Conservation (phyloP, 768 basidiomycete species). For the Neoboletus subvelutipes region DNA sequence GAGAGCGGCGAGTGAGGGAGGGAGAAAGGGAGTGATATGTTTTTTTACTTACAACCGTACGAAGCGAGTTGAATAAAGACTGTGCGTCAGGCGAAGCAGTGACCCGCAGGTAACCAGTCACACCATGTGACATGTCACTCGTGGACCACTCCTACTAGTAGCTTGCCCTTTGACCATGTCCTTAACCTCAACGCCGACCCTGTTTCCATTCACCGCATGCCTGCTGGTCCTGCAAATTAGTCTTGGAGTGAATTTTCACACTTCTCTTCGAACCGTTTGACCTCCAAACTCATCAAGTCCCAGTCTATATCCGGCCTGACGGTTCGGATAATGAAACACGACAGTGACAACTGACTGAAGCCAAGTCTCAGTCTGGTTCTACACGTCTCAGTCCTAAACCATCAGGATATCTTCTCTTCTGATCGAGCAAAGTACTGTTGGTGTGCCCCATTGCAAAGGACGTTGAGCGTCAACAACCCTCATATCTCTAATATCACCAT, state of each 20-base stretch:
- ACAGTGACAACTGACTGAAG: neutral
- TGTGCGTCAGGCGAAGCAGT: constrained; percentile 21
- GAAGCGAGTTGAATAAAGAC: constrained; percentile 22
- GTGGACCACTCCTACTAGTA: no score
- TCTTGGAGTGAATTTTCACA: neutral
- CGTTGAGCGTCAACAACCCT: neutral
- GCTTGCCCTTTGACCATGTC: neutral
- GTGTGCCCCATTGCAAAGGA: neutral
- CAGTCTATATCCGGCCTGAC: neutral
- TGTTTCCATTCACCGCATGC: neutral
- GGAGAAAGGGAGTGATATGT: neutral
- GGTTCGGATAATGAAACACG: neutral
- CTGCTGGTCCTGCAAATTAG: neutral
- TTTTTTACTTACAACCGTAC: constrained; percentile 24
- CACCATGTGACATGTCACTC: constrained; percentile 22
- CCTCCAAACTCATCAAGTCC: no score
- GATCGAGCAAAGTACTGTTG: neutral
- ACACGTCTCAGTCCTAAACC: neutral
- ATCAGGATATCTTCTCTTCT: neutral
- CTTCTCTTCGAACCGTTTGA: no score
- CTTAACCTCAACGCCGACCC: neutral
- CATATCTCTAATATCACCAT: no score
- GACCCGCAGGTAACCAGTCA: constrained; percentile 12
- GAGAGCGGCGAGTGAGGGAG: neutral
- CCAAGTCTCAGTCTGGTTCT: neutral